Base-by-base conservation (phyloP, 306 rosid species). In the Biancaea sappan region DNA sequence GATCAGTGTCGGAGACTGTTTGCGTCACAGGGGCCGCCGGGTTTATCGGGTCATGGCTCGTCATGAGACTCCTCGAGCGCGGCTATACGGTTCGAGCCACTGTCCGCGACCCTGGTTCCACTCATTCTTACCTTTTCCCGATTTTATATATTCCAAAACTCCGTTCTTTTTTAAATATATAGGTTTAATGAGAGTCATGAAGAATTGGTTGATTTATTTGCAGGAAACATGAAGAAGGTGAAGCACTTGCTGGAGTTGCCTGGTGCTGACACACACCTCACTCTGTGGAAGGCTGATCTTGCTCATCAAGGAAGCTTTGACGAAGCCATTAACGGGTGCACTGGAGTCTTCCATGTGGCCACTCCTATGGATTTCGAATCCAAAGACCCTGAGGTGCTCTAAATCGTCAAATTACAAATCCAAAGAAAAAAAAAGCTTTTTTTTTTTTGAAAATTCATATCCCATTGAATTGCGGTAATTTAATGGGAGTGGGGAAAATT, bases 281-380 rank as follows among this genome's bases (percentile, higher is more conserved):
- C 84, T 8, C 83, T 92, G 10, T 92, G 98, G 96, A 90, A 88
- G 51, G 98, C 98, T 24, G 92, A 90, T n/a, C 81, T 92, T 24
- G 51, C 71, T 1, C 86, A 74, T 12, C 91, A 85, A 48, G 96
- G 98, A 46, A 92, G 96, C 83, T 92, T 86, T 26, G 86, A 85
- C 51, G 90, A 92, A 54, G 92, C 96, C 47, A 90, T 90, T 29
- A 73, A 83, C 21, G 98, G 96, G 4, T 88, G 96, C 78, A 67
- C 63, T 1, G 96, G 96, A 35, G 98, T 90, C 50, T 90, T 92
- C 80, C 98, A 90, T 53, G 94, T 90, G 4, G 98, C 96, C 63
- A 92, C 98, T 0, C 98, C 96, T 13, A 88, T 92, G 96, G 94
- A 90, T 65, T 92, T 90, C 69, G 87, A 86, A 29, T 85, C 98